These are phyloP conservation scores for Pseudoperonospora humuli DNA, from an alignment of 352 stramenopile genomes.

Conservation along the genomic window DNA sequence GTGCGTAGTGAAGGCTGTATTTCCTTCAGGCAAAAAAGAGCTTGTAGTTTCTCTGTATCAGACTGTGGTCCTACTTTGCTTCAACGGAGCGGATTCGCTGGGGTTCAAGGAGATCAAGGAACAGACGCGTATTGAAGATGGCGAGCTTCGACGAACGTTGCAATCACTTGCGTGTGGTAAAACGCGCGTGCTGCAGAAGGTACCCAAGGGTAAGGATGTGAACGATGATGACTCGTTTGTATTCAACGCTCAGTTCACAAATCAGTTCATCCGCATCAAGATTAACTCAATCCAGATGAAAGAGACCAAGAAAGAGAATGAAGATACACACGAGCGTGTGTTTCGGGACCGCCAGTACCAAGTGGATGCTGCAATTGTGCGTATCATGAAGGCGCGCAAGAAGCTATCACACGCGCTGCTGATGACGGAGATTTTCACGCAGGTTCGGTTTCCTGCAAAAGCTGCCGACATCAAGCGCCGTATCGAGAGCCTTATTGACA, in stretches of 20 bases:
- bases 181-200: conserved; percentile 83
- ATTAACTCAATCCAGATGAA: conserved; percentile 95
- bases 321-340: conserved; percentile 90
- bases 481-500: conserved; percentile 86
- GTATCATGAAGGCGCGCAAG: conserved; percentile 99
- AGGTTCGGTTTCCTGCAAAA: conserved; percentile 87
- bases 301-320: conserved; percentile 90
- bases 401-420: conserved; percentile 92
- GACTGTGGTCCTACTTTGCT: conserved; percentile 81
- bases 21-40: conserved; percentile 79
- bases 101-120: conserved; percentile 84
- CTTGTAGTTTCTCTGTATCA: conserved; percentile 85
- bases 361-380: conserved; percentile 94
- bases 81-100: conserved; percentile 57
- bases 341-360: conserved; percentile 92
- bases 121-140: conserved; percentile 84
- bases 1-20: conserved; percentile 83
- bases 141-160: conserved; percentile 83
- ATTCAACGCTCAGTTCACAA: conserved; percentile 83
- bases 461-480: conserved; percentile 80
- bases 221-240: conserved; percentile 77
- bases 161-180: conserved; percentile 88
- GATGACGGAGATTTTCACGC: conserved; percentile 93
- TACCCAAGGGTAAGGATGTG: conserved; percentile 83
- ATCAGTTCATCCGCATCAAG: conserved; percentile 88